A percentile compares a stretch with the other conserved stretches of the same genome.
Conservation (phyloP, 805 yeast genomes). For the Teunomyces cretensis region DNA sequence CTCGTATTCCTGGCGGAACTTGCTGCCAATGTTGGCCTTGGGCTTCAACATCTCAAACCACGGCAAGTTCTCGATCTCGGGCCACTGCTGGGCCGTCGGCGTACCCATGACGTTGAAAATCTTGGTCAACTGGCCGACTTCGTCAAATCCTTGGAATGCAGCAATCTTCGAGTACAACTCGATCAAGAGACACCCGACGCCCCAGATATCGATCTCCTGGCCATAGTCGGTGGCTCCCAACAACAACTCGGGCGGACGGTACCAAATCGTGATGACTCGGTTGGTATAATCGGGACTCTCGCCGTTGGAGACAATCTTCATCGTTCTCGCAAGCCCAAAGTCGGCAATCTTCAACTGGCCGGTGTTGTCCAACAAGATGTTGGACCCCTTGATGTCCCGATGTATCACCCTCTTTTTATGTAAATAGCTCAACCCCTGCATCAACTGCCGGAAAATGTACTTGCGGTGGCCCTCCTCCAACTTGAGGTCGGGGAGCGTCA, state of each 20-base stretch:
- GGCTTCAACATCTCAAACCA: slow-evolving; percentile 91
- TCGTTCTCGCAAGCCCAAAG: slow-evolving; percentile 77
- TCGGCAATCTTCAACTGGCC: slow-evolving; percentile 75
- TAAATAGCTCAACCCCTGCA: slow-evolving; percentile 67
- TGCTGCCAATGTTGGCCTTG: slow-evolving; percentile 30
- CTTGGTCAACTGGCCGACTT: slow-evolving; percentile 74
- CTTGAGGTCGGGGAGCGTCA: slow-evolving; percentile 69
- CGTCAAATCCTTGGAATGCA: slow-evolving; percentile 85
- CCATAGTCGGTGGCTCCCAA: slow-evolving; percentile 91
- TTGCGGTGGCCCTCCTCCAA: slow-evolving; percentile 66
- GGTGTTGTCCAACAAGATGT: slow-evolving; percentile 59
- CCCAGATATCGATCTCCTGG: slow-evolving; percentile 94
- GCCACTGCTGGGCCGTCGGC: slow-evolving; percentile 74
- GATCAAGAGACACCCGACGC: slow-evolving; percentile 86
- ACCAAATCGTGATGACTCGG: slow-evolving; percentile 95
- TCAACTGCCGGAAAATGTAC: slow-evolving; percentile 61
- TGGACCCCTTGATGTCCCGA: slow-evolving; percentile 81
- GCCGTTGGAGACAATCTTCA: slow-evolving; percentile 54
- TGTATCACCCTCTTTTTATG: slow-evolving; percentile 71
- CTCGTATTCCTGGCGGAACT: slow-evolving; percentile 32
- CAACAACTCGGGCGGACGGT: slow-evolving; percentile 91
- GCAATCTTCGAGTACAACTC: slow-evolving; percentile 79
- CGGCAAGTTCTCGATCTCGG: slow-evolving; percentile 72
- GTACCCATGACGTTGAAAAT: slow-evolving; percentile 88
- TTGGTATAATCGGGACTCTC: slow-evolving; percentile 84